Evolutionary conservation across 2,329 filamentous ascomycete species (phyloP), one percentile per base, ranked within the genome.

Genomic region (Cytospora piceae): DNA sequence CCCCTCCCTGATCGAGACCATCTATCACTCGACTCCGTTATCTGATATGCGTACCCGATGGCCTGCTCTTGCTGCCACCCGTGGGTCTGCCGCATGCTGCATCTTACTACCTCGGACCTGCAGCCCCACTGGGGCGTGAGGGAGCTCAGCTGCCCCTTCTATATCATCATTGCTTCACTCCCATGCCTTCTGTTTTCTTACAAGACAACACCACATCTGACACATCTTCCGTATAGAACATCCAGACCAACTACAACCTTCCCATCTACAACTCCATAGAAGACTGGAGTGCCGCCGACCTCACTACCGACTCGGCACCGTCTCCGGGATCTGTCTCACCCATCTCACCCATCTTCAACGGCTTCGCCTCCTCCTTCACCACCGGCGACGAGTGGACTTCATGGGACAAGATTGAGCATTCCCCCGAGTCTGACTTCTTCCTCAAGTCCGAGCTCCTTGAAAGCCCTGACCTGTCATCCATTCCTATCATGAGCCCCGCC

Each of bases 281-380:
- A 34, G 74, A 76, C 64, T 76, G 73, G 64, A 69, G 61, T 66
- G 63, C 64, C 56, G 70, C 72, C 46, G 75, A 78, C 67, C 75
- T 75, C 70, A 72, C 72, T 57, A 74, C 74, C 37, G 76, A 77
- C 70, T 77, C 76, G 34, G 73, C 76, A 5, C 70, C 73, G n/a
- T 77, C 77, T 20, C 73, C 76, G 7, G 70, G 69, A 56, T 71
- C 71, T 12, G 69, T 69, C 32, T 73, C 72, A 6, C 71, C 71
- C 29, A 64, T 71, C 29, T 77, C 75, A 0, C 74, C 76, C 55
- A 59, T 74, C 53, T 76, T 75, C 14, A 71, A 72, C 12, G 68
- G 71, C 39, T 73, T 75, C 37, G 69, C 74, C 56, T 73, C 71
- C 57, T 72, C 75, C 32, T 77, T 70, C 73, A 27, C 71, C 72